phyloP scores from a whole-genome alignment of 257 asterid genomes.

The Solanum appendiculatum region DNA sequence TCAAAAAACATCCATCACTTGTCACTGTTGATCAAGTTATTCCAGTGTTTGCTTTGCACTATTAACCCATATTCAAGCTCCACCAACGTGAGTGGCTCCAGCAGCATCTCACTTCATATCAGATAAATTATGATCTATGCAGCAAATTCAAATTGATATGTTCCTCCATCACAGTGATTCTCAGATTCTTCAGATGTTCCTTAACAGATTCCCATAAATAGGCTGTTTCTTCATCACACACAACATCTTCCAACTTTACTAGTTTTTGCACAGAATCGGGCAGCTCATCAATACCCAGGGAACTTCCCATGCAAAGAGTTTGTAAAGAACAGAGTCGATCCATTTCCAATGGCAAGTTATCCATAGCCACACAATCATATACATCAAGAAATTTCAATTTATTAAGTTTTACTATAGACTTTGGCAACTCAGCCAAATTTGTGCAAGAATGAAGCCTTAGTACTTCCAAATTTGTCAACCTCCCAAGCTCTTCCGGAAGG shows the following conservation, averaged over 20 bases:
- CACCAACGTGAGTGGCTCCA: background rate
- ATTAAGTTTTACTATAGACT: slow-evolving; percentile 13
- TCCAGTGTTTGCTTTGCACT: background rate
- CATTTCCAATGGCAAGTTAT: slow-evolving; percentile 2
- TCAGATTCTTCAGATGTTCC: background rate
- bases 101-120: background rate
- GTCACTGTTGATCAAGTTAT: background rate
- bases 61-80: background rate
- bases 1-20: background rate
- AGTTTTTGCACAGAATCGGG: slow-evolving; percentile 13
- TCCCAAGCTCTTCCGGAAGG: slow-evolving; percentile 20
- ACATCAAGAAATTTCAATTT: slow-evolving; percentile 10
- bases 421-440: slow-evolving; percentile 5
- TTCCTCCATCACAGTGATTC: slow-evolving; percentile 13
- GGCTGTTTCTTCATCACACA: slow-evolving; percentile 21
- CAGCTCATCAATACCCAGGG: slow-evolving; percentile 9
- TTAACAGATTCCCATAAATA: background rate
- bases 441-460: slow-evolving; percentile 24
- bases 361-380: slow-evolving; percentile 20
- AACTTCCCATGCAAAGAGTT: slow-evolving; percentile 17
- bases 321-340: slow-evolving; percentile 7
- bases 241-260: slow-evolving; percentile 8
- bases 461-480: slow-evolving; percentile 12
- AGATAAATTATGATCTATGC: background rate
- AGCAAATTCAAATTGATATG: slow-evolving; percentile 26